These are phyloP conservation scores for Xanthoceras sorbifolium DNA, from an alignment of 345 rosid species.

Conservation along the genomic window DNA sequence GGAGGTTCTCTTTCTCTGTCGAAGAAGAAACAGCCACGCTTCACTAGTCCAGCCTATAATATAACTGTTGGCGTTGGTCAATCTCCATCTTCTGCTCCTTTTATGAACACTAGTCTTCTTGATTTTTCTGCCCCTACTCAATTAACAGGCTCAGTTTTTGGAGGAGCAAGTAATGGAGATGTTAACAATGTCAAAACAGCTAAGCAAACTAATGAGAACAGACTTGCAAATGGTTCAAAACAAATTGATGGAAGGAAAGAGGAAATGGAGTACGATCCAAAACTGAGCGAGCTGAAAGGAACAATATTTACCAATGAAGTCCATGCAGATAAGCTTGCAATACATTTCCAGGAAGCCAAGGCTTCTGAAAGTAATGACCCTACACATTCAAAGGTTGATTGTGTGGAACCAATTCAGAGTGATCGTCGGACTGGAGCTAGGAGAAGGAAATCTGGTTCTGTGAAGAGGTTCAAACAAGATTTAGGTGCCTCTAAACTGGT, in stretches of 20 bases:
- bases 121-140: slow-evolving; percentile 34
- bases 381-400: slow-evolving; percentile 45
- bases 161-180: slow-evolving; percentile 39
- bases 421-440: slow-evolving; percentile 74
- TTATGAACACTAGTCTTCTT: slow-evolving; percentile 38
- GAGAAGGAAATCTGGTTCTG: slow-evolving; percentile 91
- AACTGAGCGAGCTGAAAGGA: slow-evolving; percentile 80
- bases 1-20: slow-evolving; percentile 54
- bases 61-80: slow-evolving; percentile 38
- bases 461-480: slow-evolving; percentile 91
- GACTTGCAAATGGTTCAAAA: slow-evolving; percentile 39
- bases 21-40: slow-evolving; percentile 72
- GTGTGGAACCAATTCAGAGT: slow-evolving; percentile 46
- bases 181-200: slow-evolving; percentile 29
- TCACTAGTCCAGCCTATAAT: slow-evolving; percentile 35
- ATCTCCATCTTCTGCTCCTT: slow-evolving; percentile 40
- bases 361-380: slow-evolving; percentile 46
- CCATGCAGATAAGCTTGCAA: slow-evolving; percentile 42
- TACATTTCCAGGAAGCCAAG: slow-evolving; percentile 50
- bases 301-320: slow-evolving; percentile 43
- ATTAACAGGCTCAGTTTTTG: slow-evolving; percentile 34
- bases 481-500: slow-evolving; percentile 31
- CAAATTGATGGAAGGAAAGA: slow-evolving; percentile 37
- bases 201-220: slow-evolving; percentile 47
- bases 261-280: slow-evolving; percentile 81